Evolutionary conservation across 495 filamentous ascomycete species (phyloP).

Genomic region (Saxophila tyrrhenica): DNA sequence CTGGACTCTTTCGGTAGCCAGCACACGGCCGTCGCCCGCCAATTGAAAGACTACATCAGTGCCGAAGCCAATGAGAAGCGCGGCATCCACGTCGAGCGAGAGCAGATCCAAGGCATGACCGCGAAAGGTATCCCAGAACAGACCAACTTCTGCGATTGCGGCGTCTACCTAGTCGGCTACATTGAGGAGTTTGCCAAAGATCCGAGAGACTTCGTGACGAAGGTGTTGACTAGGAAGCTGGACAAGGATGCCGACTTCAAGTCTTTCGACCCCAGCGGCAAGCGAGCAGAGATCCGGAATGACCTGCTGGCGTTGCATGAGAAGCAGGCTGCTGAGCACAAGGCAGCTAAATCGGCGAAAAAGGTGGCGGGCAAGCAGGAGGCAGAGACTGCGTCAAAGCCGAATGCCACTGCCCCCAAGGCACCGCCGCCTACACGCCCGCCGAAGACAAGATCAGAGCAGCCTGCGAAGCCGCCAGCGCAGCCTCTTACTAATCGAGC

Average conservation of each 20-base stretch:
- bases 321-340: conserved; percentile 33
- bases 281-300: conserved; percentile 42
- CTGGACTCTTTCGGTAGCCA: conserved; percentile 66
- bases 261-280: conserved; percentile 37
- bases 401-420: background rate
- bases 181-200: conserved; percentile 63
- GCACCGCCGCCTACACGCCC: background rate
- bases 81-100: conserved; percentile 43
- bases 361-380: background rate
- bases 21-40: conserved; percentile 49
- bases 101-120: conserved; percentile 49
- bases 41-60: conserved; percentile 65
- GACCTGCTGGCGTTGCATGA: conserved; percentile 40
- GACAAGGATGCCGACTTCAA: conserved; percentile 42
- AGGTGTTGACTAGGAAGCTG: conserved; percentile 40
- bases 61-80: conserved; percentile 62
- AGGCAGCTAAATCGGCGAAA: background rate
- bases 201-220: conserved; percentile 53
- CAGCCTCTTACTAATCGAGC: too few species aligned
- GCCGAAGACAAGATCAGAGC: background rate
- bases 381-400: background rate
- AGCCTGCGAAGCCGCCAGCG: too few species aligned
- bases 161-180: conserved; percentile 74
- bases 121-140: conserved; percentile 65
- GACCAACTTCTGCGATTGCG: conserved; percentile 79